phyloP scores from a whole-genome alignment of 2,329 filamentous ascomycete genomes.

The Cryphonectria naterciae region DNA sequence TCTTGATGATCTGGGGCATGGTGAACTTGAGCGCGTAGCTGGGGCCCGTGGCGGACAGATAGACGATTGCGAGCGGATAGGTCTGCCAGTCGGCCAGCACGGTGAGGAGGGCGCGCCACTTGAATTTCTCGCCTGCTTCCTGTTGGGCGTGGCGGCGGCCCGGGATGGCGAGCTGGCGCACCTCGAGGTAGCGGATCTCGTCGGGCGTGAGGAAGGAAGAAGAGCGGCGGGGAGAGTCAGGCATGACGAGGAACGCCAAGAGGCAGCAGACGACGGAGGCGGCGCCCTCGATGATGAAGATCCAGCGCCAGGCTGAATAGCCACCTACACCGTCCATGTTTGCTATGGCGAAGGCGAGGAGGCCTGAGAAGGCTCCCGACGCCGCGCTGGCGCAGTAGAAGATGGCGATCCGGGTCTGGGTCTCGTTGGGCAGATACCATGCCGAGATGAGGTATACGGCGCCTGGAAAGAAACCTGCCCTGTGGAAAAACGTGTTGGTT shows the following conservation, averaged over 20 bases:
- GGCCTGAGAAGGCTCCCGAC: constrained; percentile 45
- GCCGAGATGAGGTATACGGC: constrained; percentile 49
- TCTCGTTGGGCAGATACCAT: constrained; percentile 55
- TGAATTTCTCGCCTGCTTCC: constrained; percentile 38
- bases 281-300: constrained; percentile 58
- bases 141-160: constrained; percentile 31
- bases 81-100: constrained; percentile 54
- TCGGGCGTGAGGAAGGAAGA: constrained; percentile 43
- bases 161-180: constrained; percentile 41
- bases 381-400: constrained; percentile 49
- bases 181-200: constrained; percentile 46
- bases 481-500: neutral
- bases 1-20: constrained; percentile 41
- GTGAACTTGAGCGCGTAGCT: constrained; percentile 32
- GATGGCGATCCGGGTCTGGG: constrained; percentile 50
- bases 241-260: constrained; percentile 51
- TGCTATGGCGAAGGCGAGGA: constrained; percentile 53
- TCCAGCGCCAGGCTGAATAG: constrained; percentile 56
- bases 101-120: constrained; percentile 38
- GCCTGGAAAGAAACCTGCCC: constrained; percentile 49
- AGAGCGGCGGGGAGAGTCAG: constrained; percentile 44
- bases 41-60: constrained; percentile 47
- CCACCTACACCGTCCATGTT: constrained; percentile 48
- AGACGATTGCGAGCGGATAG: constrained; percentile 46
- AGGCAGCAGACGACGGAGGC: constrained; percentile 43